phyloP scores from a whole-genome alignment of 169 alveolate species.

The Eimeria necatrix region DNA sequence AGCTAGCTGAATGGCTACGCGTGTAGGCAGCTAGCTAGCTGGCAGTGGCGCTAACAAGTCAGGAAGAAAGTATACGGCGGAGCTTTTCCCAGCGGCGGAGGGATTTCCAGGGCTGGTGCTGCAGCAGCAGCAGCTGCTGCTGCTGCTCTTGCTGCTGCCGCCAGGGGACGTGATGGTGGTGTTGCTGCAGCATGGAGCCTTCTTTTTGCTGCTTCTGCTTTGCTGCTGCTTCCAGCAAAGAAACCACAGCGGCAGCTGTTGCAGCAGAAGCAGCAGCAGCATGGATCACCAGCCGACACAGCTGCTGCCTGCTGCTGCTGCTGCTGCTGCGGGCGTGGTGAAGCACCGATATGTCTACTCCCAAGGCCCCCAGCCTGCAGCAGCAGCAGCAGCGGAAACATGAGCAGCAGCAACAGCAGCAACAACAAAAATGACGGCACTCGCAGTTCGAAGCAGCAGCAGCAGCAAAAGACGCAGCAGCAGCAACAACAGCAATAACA shows the following conservation, averaged over 20 bases:
- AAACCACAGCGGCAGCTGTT: neutral
- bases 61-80: neutral
- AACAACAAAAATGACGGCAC: neutral
- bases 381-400: neutral
- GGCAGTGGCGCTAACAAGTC: neutral
- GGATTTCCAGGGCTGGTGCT: slow-evolving; percentile 1
- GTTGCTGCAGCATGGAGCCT: neutral
- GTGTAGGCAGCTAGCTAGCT: neutral
- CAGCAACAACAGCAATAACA: too few relatives aligned
- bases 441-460: neutral
- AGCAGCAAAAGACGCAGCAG: too few relatives aligned
- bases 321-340: slow-evolving; percentile 15
- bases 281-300: slow-evolving; percentile 31
- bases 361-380: slow-evolving; percentile 30
- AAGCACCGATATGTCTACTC: neutral
- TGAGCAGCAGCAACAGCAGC: neutral
- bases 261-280: slow-evolving; percentile 41
- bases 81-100: neutral
- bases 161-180: neutral
- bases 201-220: neutral
- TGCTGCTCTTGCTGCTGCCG: too few relatives aligned
- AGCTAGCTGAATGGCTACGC: neutral
- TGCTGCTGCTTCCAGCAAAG: slow-evolving; percentile 1
- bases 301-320: slow-evolving; percentile 46
- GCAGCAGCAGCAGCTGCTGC: slow-evolving; percentile 5